Evolutionary conservation across 164 flowering plant genomes (phyloP), one percentile per base, ranked within the genome.

Genomic region (Echeveria elegans): DNA sequence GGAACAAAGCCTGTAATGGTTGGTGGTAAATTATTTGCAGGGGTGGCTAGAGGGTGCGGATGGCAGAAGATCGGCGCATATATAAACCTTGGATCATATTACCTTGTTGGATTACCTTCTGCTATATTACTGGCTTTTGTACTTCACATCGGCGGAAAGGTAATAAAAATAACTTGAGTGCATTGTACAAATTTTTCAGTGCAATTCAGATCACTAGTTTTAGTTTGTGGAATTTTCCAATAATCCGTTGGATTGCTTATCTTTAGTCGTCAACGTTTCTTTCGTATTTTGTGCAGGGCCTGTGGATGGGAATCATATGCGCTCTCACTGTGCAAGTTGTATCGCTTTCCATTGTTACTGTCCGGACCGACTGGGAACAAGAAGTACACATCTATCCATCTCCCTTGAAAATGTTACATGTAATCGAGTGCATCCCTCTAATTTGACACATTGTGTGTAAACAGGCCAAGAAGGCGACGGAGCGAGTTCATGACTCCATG

Each of bases 1-100:
- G n/a, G 4, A 6, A 23, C 21, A 29, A 5, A 43, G 6, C 18
- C 2, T 43, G 24, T 14, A 0, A 30, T 36, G 64, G 15, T 56
- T 38, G 31, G 23, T 37, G 7, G 31, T 45, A 1, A 4, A 37
- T 12, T 19, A 26, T 1, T 41, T 30, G 52, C 47, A 87, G 96
- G 93, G 8, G 72, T 53, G 66, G 89, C 81, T 21, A 87, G 97
- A 82, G 97, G 97, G 37, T 87, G 97, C 72, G 91, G 97, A 10
- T 85, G 89, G 91, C 95, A 91, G 76, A 88, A 85, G 75, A 79
- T 87, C 16, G 89, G 96, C 5, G 91, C 92, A 28, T 80, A 31
- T 40, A 71, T 91, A 34, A 88, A 88, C 70, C 83, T 87, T 2
- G 96, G 88, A 65, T 77, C 92, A 16, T 86, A 81, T 74, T 88